phyloP scores from a whole-genome alignment of 2,329 filamentous ascomycete genomes.

The Ceratocystis colombiana region DNA sequence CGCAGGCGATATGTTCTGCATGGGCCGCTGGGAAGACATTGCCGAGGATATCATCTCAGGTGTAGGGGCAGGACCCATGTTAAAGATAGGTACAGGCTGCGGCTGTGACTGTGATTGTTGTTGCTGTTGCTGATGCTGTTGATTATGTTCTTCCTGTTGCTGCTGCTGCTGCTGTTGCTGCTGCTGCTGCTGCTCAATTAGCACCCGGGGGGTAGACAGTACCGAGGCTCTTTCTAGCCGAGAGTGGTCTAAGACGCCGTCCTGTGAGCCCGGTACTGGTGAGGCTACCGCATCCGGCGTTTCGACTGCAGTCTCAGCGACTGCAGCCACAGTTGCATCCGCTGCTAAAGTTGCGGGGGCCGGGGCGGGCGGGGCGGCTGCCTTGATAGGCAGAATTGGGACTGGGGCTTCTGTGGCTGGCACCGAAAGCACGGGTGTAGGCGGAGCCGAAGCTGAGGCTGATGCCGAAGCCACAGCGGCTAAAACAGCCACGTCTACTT shows the following conservation, averaged over 20 bases:
- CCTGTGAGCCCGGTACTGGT: not conserved
- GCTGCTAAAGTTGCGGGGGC: not conserved
- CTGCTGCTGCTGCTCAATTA: not conserved
- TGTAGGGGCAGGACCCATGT: conserved; percentile 11
- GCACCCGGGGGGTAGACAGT: not conserved
- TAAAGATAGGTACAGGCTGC: conserved; percentile 3
- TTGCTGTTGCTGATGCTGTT: not conserved
- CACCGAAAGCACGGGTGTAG: conserved; percentile 13
- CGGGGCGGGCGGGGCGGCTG: not conserved
- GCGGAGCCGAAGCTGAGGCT: not conserved
- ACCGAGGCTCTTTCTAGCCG: not conserved
- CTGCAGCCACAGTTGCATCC: not conserved
- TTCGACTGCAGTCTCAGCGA: not conserved
- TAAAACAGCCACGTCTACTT: conserved; percentile 10
- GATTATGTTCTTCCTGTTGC: not conserved
- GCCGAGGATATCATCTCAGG: conserved; percentile 15
- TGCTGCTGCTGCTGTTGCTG: not conserved
- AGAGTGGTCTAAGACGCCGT: conserved; percentile 4
- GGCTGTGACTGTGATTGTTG: not conserved
- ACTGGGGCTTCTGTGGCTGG: not conserved
- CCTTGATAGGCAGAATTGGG: not conserved
- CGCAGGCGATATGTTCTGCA: conserved; percentile 14
- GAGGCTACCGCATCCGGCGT: not conserved
- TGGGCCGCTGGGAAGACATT: conserved; percentile 11
- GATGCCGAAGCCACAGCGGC: not conserved